phyloP scores from a whole-genome alignment of 1,139 yeast genomes.

The Blastobotrys buckinghamii region DNA sequence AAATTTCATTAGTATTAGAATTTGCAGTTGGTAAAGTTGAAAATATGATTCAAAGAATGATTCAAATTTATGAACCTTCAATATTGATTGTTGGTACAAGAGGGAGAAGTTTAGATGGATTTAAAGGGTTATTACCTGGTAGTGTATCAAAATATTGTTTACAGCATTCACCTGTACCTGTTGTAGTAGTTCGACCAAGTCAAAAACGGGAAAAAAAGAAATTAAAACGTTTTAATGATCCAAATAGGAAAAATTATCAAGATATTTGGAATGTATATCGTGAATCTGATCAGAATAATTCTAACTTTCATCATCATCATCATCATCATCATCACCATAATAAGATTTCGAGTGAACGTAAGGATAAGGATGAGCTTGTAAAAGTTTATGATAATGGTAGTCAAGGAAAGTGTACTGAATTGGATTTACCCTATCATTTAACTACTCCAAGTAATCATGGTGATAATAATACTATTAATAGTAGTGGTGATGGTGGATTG shows the following conservation, averaged over 20 bases:
- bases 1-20: conserved; percentile 49
- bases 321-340: too few species aligned
- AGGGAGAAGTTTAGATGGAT: conserved; percentile 39
- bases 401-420: background rate
- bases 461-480: background rate
- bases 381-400: conserved; percentile 7
- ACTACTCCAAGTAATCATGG: conserved; percentile 1
- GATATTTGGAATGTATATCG: conserved; percentile 15
- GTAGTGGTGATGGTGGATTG: too few species aligned
- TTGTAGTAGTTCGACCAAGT: conserved; percentile 57
- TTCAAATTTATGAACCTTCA: conserved; percentile 55
- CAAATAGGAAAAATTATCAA: conserved; percentile 21
- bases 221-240: conserved; percentile 33
- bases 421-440: conserved; percentile 6
- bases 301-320: too few species aligned
- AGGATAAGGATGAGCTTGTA: background rate
- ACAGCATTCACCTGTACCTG: conserved; percentile 64
- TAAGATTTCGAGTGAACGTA: background rate
- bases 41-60: conserved; percentile 47
- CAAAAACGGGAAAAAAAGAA: conserved; percentile 36
- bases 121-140: conserved; percentile 43
- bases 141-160: conserved; percentile 54
- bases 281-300: too few species aligned
- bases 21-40: conserved; percentile 58
- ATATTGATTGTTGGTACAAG: conserved; percentile 62